Percentiles rank a stretch among this genome's conserved stretches.
Conservation (phyloP, 768 basidiomycete genomes). For the Strobilomyces confusus region DNA sequence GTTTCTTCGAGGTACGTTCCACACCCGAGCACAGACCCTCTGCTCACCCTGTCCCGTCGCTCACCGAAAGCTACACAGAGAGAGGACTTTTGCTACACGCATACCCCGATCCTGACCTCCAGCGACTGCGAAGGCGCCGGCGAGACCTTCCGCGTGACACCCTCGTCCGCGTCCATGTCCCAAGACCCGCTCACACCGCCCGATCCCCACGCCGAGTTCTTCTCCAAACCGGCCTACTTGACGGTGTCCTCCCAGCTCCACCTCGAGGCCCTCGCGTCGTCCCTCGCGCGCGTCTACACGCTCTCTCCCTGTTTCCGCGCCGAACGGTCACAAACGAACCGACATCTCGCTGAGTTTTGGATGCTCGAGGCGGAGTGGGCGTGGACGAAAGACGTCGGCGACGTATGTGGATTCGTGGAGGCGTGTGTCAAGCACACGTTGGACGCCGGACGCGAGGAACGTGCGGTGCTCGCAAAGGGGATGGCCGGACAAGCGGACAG, state of each 20-base stretch:
- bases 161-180: conserved; percentile 21
- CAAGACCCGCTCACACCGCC: background rate
- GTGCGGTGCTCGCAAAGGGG: conserved; percentile 31
- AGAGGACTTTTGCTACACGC: conserved; percentile 73
- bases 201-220: conserved; percentile 50
- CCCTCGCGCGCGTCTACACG: conserved; percentile 83
- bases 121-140: conserved; percentile 97
- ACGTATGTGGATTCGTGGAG: conserved; percentile 57
- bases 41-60: conserved; percentile 3
- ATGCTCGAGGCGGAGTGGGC: conserved; percentile 98
- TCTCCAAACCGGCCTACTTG: conserved; percentile 72
- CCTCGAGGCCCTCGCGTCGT: conserved; percentile 79
- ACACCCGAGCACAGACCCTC: background rate
- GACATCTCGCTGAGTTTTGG: conserved; percentile 98
- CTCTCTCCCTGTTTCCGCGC: conserved; percentile 94
- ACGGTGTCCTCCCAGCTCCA: conserved; percentile 97
- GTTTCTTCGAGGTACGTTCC: conserved; percentile 66
- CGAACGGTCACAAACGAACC: conserved; percentile 78
- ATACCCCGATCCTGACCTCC: conserved; percentile 85
- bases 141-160: conserved; percentile 75
- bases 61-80: conserved; percentile 39
- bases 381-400: conserved; percentile 44
- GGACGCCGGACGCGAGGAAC: conserved; percentile 30
- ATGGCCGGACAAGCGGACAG: conserved; percentile 33
- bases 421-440: conserved; percentile 44